Base-by-base conservation (phyloP, 2,329 filamentous ascomycete genomes). In the Fusarium burgessii region DNA sequence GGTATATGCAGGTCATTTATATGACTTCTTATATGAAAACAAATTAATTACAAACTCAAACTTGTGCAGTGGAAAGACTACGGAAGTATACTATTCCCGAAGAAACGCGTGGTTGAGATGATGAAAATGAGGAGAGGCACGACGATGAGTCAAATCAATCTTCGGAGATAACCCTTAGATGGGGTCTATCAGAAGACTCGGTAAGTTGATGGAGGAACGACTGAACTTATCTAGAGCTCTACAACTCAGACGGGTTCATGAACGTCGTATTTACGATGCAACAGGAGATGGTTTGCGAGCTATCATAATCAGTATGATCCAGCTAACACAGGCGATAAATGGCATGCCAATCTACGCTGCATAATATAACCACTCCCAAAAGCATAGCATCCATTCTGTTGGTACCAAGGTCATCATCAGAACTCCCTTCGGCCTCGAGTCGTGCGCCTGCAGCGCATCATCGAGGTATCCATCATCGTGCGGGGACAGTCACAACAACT, bases 181-280 rank as follows among this genome's bases (percentile, higher is more conserved):
- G 5, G 12, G 3, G 10, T 5, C 2, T 5, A 0, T 2, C 14
- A 15, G 18, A 12, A 33, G 12, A 15, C 3, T 6, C 32, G 1
- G 13, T 6, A 10, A 47, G 29, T 9, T 11, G n/a, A 23, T 6
- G 45, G 5, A 12, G 11, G 6, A 50, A 15, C 8, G 25, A 36
- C 12, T 12, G 12, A 50, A 7, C 4, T 18, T 33, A 25, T 7
- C 11, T 6, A 50, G 15, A 14, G 3, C 5, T 35, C 4, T 7
- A 10, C 1, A 5, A 12, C 10, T 2, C 15, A 23, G 6, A 7
- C 11, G 10, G 0, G 2, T 17, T 46, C 0, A 13, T 4, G 8
- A 12, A 13, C 12, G 0, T 29, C 3, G 3, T 11, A 2, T 5
- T 7, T 32, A 2, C 6, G 9, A 13, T 6, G 1, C 13, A 47